Evolutionary conservation across 768 basidiomycete genomes (phyloP).

Genomic region (Tulasnella sp.): DNA sequence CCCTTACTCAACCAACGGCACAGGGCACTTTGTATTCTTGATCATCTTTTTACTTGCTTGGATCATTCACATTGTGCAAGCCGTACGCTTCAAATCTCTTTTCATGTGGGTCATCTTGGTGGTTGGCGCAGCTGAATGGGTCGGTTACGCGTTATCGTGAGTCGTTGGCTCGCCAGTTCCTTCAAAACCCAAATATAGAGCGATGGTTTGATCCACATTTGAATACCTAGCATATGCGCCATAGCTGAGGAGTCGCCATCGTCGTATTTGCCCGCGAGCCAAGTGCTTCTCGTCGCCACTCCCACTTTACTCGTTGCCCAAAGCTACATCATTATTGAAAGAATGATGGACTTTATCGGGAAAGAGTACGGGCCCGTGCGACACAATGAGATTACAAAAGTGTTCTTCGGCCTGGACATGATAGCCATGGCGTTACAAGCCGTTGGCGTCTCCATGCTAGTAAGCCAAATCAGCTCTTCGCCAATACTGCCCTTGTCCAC

Average conservation of each 20-base stretch:
- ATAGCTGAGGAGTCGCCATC: not conserved
- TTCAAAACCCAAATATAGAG: no score
- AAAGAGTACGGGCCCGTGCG: conserved; percentile 1
- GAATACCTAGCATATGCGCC: not conserved
- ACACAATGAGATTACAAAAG: conserved; percentile 28
- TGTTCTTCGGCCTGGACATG: conserved; percentile 28
- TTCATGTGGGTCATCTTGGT: conserved; percentile 10
- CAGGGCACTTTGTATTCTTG: not conserved
- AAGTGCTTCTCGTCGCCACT: conserved; percentile 23
- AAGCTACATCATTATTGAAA: conserved; percentile 30
- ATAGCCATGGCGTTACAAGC: conserved; percentile 27
- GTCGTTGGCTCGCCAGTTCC: not conserved
- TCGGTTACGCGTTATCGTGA: conserved; percentile 6
- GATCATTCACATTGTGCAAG: not conserved
- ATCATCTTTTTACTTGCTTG: not conserved
- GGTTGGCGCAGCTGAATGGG: not conserved
- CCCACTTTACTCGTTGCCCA: conserved; percentile 31
- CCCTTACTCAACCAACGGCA: no score
- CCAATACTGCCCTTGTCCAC: no score
- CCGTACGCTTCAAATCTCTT: not conserved
- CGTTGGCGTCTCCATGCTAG: conserved; percentile 20
- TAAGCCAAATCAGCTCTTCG: not conserved
- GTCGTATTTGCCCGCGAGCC: conserved; percentile 2
- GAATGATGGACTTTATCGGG: conserved; percentile 30
- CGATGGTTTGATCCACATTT: no score